A percentile compares a stretch with the other conserved stretches of the same genome.
Conservation (phyloP, 2,329 filamentous ascomycete genomes). For the Byssochlamys sp. region DNA sequence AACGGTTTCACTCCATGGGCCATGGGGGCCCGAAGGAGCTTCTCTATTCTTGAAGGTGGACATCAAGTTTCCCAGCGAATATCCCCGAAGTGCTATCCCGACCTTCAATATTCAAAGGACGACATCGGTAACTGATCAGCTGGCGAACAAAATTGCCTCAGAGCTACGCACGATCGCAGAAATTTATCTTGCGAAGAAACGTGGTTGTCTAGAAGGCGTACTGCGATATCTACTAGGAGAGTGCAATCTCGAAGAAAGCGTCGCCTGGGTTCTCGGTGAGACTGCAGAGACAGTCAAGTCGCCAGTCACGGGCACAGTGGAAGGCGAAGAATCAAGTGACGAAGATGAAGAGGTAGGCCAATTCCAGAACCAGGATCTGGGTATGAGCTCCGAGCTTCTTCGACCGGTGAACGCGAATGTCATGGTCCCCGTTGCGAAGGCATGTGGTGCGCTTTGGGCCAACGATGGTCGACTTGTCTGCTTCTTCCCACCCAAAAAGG, state of each 20-base stretch:
- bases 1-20: constrained; percentile 50
- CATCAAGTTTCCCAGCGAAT: constrained; percentile 49
- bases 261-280: constrained; percentile 45
- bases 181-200: constrained; percentile 42
- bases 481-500: constrained; percentile 47
- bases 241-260: constrained; percentile 48
- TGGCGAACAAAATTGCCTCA: constrained; percentile 39
- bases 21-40: constrained; percentile 47
- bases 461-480: constrained; percentile 49
- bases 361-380: constrained; percentile 35
- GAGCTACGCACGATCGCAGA: constrained; percentile 49
- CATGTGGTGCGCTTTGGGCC: constrained; percentile 49
- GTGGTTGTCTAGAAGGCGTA: constrained; percentile 53
- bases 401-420: constrained; percentile 50
- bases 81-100: constrained; percentile 44
- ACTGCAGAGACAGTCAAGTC: constrained; percentile 44
- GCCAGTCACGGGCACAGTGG: constrained; percentile 29
- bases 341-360: constrained; percentile 55
- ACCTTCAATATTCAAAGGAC: constrained; percentile 49
- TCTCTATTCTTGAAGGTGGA: constrained; percentile 48
- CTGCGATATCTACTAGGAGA: constrained; percentile 53
- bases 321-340: constrained; percentile 73
- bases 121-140: constrained; percentile 44
- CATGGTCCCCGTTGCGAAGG: constrained; percentile 54
- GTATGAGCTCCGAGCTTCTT: constrained; percentile 43